Conservation (phyloP, 331 rosid species). For the Rhamnella rubrinervis region DNA sequence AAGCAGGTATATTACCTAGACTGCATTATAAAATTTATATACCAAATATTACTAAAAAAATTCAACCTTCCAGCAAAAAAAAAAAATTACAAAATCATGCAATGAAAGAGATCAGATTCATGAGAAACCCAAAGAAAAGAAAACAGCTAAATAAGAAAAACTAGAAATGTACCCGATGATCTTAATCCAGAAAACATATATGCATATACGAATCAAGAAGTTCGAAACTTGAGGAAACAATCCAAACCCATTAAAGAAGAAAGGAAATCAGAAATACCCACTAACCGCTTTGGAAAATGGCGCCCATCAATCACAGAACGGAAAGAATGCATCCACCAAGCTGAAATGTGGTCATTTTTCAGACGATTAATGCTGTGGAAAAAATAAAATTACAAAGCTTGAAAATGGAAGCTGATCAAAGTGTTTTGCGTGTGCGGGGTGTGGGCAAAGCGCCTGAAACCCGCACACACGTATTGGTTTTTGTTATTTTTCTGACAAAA, state of each 20-base stretch:
- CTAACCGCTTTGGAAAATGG: conserved; percentile 25
- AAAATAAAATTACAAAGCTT: not conserved
- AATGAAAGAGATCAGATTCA: conserved; percentile 24
- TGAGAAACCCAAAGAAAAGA: not conserved
- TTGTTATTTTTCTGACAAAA: conserved; percentile 36
- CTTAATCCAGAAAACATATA: not conserved
- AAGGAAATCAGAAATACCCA: conserved; percentile 6
- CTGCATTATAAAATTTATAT: too few relatives aligned
- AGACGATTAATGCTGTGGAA: conserved; percentile 4
- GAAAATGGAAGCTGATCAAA: not conserved
- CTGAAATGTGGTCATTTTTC: conserved; percentile 10
- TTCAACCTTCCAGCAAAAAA: not conserved
- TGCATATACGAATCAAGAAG: conserved; percentile 3
- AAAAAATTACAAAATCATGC: not conserved
- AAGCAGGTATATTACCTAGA: not conserved
- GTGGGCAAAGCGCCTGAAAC: conserved; percentile 11
- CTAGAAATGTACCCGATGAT: not conserved
- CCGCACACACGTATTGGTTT: conserved; percentile 46
- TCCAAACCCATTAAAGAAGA: conserved; percentile 12
- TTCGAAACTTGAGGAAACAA: conserved; percentile 2
- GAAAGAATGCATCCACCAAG: conserved; percentile 14
- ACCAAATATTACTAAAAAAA: not conserved
- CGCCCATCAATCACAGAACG: conserved; percentile 16
- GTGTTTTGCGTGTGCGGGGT: not conserved
- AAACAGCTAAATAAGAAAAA: not conserved